Evolutionary conservation across 352 stramenopile species (phyloP).

Genomic region (Pythium plurisporium): DNA sequence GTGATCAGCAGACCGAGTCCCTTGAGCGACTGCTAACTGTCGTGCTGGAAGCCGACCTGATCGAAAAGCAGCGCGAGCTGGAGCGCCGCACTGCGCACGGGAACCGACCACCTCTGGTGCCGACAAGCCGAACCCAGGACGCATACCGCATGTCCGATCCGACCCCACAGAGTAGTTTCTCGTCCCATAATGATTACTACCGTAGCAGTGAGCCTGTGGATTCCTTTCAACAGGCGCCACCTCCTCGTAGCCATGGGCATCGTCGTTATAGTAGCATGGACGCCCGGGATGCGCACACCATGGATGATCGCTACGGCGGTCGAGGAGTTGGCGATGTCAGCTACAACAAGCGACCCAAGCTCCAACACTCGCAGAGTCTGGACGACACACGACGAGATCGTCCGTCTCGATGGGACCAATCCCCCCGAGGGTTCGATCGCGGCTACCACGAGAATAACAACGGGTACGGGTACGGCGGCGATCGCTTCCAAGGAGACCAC

Average conservation of each 20-base stretch:
- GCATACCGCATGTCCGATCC: background rate
- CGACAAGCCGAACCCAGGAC: constrained; percentile 5
- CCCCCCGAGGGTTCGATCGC: constrained; percentile 13
- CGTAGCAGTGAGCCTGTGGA: constrained; percentile 17
- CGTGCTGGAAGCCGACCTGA: constrained; percentile 46
- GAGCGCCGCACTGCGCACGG: constrained; percentile 35
- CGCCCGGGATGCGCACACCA: background rate
- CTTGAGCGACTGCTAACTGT: constrained; percentile 52
- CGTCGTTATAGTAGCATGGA: constrained; percentile 19
- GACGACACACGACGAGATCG: constrained; percentile 36
- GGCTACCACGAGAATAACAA: constrained; percentile 5
- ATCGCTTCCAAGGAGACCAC: constrained; percentile 6
- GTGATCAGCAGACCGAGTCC: constrained; percentile 37
- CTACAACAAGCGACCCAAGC: constrained; percentile 48
- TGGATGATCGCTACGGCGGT: constrained; percentile 9
- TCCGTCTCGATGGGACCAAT: constrained; percentile 30
- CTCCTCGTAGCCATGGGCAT: background rate
- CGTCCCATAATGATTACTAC: constrained; percentile 21
- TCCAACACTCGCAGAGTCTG: constrained; percentile 62
- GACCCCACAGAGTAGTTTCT: constrained; percentile 11
- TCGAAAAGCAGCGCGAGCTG: constrained; percentile 48
- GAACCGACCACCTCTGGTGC: constrained; percentile 15
- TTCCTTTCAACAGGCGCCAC: constrained; percentile 6
- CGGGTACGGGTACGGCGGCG: background rate
- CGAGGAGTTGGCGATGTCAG: background rate